Evolutionary conservation across 1,284 basidiomycete species (phyloP), one percentile per base, ranked within the genome.

Genomic region (Termitomyces sp.): DNA sequence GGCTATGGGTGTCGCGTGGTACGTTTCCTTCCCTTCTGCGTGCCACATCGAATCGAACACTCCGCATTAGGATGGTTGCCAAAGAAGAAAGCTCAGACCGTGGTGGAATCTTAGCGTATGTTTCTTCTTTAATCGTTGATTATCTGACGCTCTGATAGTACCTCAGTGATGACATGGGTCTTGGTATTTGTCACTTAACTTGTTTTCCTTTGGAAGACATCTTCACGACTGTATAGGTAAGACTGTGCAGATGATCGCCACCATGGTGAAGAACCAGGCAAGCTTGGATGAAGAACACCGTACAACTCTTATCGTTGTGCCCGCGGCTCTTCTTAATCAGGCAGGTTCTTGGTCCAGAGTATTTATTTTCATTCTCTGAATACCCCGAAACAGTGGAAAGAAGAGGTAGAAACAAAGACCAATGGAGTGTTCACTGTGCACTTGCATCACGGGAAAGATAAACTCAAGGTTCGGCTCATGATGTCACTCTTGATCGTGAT

Each of bases 101-200:
- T 60, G 84, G 85, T 58, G 92, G 92, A 38, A 92, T 94, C 60
- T 74, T 94, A 17, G 92, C 91, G 72, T 82, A 57, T 58, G 79
- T 73, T 12, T 41, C 47, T 36, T 28, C 8, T 39, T 43, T 42
- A 1, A 3, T 44, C 3, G 15, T 10, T 33, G 3, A 13, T 15
- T 36, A 36, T 34, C n/a, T 26, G 31, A 28, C 24, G 21, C 13
- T 33, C 12, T 28, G 26, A 45, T n/a, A 28, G 17, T 2, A 33
- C n/a, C 6, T 9, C 53, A 84, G 82, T 13, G 94, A 97, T 68
- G 93, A 97, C 66, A 95, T 97, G 93, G 91, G 90, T 70, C 79
- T 92, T 44, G 88, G 88, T 79, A 64, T 2, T 54, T 51, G 43
- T 53, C 31, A 7, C 19, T 42, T 4, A 5, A 43, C 15, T 8